A percentile compares a stretch with the other conserved stretches of the same genome.
These are phyloP conservation scores for Fusarium algeriense DNA, from an alignment of 2,329 filamentous ascomycete genomes.

Conservation along the genomic window DNA sequence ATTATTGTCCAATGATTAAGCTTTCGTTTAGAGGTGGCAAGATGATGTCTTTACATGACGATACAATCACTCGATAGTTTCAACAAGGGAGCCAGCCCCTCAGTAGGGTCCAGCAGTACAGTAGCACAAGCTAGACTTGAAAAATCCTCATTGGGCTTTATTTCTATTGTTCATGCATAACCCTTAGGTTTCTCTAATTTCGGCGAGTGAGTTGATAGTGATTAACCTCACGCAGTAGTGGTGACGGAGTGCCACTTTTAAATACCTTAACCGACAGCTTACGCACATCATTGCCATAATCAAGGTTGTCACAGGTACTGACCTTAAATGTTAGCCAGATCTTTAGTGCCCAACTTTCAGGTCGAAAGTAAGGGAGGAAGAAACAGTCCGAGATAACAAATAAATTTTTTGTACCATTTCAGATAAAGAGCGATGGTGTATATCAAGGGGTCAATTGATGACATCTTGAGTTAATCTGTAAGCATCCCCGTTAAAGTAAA, in stretches of 20 bases:
- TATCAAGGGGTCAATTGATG: not conserved
- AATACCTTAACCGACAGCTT: constrained; percentile 29
- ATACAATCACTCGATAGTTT: constrained; percentile 25
- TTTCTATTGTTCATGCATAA: not conserved
- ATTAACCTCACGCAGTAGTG: constrained; percentile 36
- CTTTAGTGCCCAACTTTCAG: constrained; percentile 29
- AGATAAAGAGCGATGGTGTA: not conserved
- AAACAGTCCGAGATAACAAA: not conserved
- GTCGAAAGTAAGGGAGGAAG: not conserved
- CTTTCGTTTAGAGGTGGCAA: constrained; percentile 4
- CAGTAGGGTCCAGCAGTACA: not conserved
- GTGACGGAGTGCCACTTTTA: constrained; percentile 33
- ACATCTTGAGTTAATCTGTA: not conserved
- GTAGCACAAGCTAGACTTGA: not conserved
- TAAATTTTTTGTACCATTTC: not conserved
- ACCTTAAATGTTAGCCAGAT: constrained; percentile 13
- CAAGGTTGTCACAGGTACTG: constrained; percentile 7
- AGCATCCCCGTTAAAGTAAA: not conserved
- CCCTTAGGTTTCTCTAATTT: constrained; percentile 24
- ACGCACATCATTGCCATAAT: constrained; percentile 35
- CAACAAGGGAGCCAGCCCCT: constrained; percentile 14
- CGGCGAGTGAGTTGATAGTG: constrained; percentile 9
- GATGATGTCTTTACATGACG: constrained; percentile 36
- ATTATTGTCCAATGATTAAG: constrained; percentile 28
- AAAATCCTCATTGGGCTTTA: not conserved